Evolutionary conservation across 306 rosid species (phyloP), one percentile per base, ranked within the genome.

Genomic region (Acacia acuminata): DNA sequence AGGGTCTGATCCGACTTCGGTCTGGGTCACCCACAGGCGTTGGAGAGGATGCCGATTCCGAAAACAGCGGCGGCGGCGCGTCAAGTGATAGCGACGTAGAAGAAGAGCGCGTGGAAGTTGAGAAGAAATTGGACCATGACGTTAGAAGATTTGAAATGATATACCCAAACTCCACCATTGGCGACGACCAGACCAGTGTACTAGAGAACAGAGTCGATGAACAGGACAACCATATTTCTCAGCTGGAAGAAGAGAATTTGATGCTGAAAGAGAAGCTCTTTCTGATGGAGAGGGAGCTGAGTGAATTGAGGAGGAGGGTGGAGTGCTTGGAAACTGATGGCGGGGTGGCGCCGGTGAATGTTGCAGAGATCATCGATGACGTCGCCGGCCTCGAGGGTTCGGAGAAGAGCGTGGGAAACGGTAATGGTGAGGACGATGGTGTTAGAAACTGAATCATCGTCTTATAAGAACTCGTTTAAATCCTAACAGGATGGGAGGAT

Each of bases 91-190:
- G 88, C 50, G 92, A 88, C 22, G 92, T 85, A 75, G 95, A 91
- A 82, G 95, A 91, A 80, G 93, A 91, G 81, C 89, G 85, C 53
- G 83, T 86, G 44, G 93, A 91, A 71, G 88, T 91, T 48, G 97
- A 93, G 86, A 87, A 92, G 71, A 86, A 90, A 64, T 68, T 91
- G 86, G 93, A 87, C 67, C 90, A 89, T 71, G 96, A 90, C 77
- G 75, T 93, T 80, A 91, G 94, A 30, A 85, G 97, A 71, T 92
- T 92, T 5, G 97, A 94, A 81, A 92, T 92, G 94, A 84, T 92
- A 48, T 84, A 84, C 77, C 94, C 91, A 16, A 89, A 77, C 50
- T 91, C 67, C 55, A 22, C 81, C 43, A 73, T 58, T 17, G 92
- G 92, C 47, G 90, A 82, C 5, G 95, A 90, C 74, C 82, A 84